Evolutionary conservation across 768 basidiomycete genomes (phyloP).

Genomic region (Auriscalpium microsporum): DNA sequence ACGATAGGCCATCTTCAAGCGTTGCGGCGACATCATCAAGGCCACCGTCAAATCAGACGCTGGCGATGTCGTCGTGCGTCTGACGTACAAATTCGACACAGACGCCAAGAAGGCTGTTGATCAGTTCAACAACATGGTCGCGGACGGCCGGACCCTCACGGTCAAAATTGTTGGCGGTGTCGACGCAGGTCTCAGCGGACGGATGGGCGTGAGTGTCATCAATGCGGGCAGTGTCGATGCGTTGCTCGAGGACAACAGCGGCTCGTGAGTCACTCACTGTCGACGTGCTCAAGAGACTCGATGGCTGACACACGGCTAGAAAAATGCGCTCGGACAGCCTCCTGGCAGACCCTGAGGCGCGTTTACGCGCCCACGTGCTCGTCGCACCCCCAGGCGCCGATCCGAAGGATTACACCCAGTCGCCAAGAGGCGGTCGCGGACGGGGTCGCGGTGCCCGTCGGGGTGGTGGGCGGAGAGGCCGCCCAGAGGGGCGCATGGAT

Average conservation of each 20-base stretch:
- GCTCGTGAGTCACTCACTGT: conserved; percentile 9
- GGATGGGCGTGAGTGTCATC: conserved; percentile 11
- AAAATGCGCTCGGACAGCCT: conserved; percentile 17
- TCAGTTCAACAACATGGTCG: conserved; percentile 12
- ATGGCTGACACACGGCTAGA: background rate
- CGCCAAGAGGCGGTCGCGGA: background rate
- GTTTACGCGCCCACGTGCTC: conserved; percentile 14
- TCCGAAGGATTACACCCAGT: conserved; percentile 10
- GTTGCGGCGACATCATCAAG: conserved; percentile 14
- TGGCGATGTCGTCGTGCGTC: conserved; percentile 14
- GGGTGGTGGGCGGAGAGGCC: conserved; percentile 8
- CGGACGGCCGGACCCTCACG: conserved; percentile 14
- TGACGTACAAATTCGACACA: conserved; percentile 16
- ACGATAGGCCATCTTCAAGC: conserved; percentile 15
- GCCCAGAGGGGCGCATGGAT: conserved; percentile 11
- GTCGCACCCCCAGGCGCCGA: conserved; percentile 14
- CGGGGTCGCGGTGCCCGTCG: conserved; percentile 11
- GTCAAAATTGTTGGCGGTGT: conserved; percentile 15
- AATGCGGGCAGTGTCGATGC: conserved; percentile 12
- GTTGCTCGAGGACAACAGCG: conserved; percentile 7
- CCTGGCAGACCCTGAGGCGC: conserved; percentile 12
- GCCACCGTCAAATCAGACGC: conserved; percentile 8
- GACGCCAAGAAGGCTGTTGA: conserved; percentile 13
- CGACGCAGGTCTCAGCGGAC: conserved; percentile 14
- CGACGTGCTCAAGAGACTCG: background rate